Base-by-base conservation (phyloP, 352 stramenopile genomes). In the Phytophthora cajani region DNA sequence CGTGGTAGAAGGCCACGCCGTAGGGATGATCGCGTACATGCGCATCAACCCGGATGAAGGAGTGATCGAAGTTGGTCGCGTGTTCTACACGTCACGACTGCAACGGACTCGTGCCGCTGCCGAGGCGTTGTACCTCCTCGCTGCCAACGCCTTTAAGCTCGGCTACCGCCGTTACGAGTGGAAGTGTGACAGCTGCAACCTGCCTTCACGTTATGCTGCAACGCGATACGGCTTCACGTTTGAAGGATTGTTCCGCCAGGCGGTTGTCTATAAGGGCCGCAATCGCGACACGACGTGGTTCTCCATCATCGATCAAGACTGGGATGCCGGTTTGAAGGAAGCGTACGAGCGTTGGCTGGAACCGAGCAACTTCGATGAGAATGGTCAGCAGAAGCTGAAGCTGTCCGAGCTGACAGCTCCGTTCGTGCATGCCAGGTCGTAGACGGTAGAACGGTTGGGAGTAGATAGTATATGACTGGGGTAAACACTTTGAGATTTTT, bases 141-240 rank as follows among this genome's bases (percentile, higher is more conserved):
- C 21, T 0, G 23, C 49, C 1, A 74, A 71, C 12, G 67, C 55
- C 11, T 74, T 74, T 17, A 6, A 67, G 7, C 67, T 74, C 9
- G 61, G 67, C 7, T 74, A 74, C 21, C 61, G 62, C 9, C 55
- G 67, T 16, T 70, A 56, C 3, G 62, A 74, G 30, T 74, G 67
- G 61, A 66, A 74, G 14, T 70, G 67, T 3, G 67, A 70, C 49
- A 74, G 61, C 21, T 51, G 23, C 67, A 70, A 74, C 49, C 50
- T 52, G 30, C 25, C 49, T 0, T 71, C 67, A 14, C 27, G 67
- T 10, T 19, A 17, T 50, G 60, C 67, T 40, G 61, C 55, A 5
- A 23, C 55, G 32, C 38, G 67, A 6, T 33, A 36, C 50, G 61
- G 62, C 12, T 74, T 74, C 47, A 74, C 55, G 2, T 74, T 56